Evolutionary conservation across 2,329 filamentous ascomycete genomes (phyloP).

Genomic region (Fusarium albosuccineum): DNA sequence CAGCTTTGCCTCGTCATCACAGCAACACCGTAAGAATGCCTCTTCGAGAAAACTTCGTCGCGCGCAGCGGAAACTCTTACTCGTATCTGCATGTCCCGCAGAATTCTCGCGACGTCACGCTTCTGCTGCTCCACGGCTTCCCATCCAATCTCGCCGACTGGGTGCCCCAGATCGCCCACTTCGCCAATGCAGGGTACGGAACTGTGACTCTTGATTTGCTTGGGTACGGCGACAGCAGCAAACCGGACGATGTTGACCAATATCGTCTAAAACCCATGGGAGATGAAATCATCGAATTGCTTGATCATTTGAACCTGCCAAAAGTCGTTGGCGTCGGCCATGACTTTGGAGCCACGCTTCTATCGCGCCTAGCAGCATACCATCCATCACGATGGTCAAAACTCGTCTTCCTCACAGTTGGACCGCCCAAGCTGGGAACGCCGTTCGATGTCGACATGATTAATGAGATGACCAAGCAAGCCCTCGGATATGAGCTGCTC

Average conservation of each 20-base stretch:
- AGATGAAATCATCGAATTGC: slow-evolving; percentile 51
- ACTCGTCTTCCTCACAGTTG: slow-evolving; percentile 49
- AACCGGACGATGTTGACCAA: slow-evolving; percentile 41
- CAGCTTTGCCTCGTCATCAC: neutral
- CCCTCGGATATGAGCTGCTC: slow-evolving; percentile 48
- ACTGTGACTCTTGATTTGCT: slow-evolving; percentile 58
- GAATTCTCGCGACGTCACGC: slow-evolving; percentile 44
- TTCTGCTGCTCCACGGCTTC: slow-evolving; percentile 64
- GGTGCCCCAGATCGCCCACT: slow-evolving; percentile 52
- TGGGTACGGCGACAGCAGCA: slow-evolving; percentile 54
- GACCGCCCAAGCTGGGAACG: slow-evolving; percentile 45
- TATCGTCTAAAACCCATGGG: slow-evolving; percentile 51
- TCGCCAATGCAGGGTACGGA: slow-evolving; percentile 55
- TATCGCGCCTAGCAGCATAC: slow-evolving; percentile 48
- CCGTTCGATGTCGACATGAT: slow-evolving; percentile 49
- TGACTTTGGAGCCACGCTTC: slow-evolving; percentile 51
- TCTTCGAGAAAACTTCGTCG: slow-evolving; percentile 24
- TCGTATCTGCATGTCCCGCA: slow-evolving; percentile 49
- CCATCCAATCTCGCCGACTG: slow-evolving; percentile 62
- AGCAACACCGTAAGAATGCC: slow-evolving; percentile 25
- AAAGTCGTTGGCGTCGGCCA: slow-evolving; percentile 60
- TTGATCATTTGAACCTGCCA: slow-evolving; percentile 47
- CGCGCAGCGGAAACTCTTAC: slow-evolving; percentile 41
- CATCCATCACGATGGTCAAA: slow-evolving; percentile 37
- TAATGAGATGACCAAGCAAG: slow-evolving; percentile 49